phyloP scores from a whole-genome alignment of 2,329 filamentous ascomycete species.

The Alternaria metachromatica region DNA sequence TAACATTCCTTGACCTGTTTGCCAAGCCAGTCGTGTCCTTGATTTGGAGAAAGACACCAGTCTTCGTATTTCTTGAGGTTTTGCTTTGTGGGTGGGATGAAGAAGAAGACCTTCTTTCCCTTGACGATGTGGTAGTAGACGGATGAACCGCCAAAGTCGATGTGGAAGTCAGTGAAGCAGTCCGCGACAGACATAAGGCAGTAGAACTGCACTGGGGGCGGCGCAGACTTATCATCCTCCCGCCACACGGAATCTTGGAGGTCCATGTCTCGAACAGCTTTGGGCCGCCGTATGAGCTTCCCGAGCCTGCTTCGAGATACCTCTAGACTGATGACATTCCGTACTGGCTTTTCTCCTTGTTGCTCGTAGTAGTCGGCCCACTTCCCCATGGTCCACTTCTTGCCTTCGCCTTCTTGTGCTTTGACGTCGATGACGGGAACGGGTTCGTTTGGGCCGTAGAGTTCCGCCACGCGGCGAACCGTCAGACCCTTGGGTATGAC shows the following conservation, averaged over 20 bases:
- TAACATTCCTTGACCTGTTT: constrained; percentile 71
- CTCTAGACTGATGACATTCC: constrained; percentile 73
- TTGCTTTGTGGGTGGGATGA: constrained; percentile 72
- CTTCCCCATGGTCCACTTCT: constrained; percentile 68
- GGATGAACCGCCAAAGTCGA: constrained; percentile 74
- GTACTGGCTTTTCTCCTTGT: constrained; percentile 65
- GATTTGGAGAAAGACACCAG: constrained; percentile 71
- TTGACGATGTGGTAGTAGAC: constrained; percentile 75
- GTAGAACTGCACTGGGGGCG: constrained; percentile 71
- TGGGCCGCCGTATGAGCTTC: constrained; percentile 66
- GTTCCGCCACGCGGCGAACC: constrained; percentile 67
- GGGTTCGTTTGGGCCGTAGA: constrained; percentile 67
- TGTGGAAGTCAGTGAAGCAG: constrained; percentile 75
- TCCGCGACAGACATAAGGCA: constrained; percentile 74
- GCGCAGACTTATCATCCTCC: constrained; percentile 62
- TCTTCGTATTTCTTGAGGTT: constrained; percentile 74
- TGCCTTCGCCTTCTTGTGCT: constrained; percentile 69
- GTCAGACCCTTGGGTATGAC: constrained; percentile 70
- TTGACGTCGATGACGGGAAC: constrained; percentile 74
- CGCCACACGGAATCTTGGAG: constrained; percentile 64
- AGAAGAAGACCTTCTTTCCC: constrained; percentile 74
- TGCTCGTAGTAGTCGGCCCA: constrained; percentile 74
- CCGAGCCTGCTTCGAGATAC: constrained; percentile 70
- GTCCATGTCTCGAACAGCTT: constrained; percentile 69
- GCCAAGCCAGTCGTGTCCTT: constrained; percentile 70